phyloP scores from a whole-genome alignment of 129 eudicot species.

The Calendula officinalis region DNA sequence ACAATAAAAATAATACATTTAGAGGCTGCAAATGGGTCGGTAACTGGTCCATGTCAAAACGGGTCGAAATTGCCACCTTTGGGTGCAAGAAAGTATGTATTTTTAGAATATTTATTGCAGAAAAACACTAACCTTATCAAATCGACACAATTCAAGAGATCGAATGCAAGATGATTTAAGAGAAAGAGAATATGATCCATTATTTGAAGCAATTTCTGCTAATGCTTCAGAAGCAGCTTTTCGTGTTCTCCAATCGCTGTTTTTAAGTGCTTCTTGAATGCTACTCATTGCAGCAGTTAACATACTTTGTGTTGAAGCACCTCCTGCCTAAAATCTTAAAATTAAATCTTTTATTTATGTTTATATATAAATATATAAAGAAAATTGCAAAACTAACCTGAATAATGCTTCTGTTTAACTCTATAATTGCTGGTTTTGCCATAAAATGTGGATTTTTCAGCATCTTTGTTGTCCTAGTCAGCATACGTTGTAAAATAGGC shows the following conservation, averaged over 20 bases:
- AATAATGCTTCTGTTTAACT: conserved; percentile 72
- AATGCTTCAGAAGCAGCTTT: conserved; percentile 83
- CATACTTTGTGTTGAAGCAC: conserved; percentile 56
- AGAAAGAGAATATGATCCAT: conserved; percentile 49
- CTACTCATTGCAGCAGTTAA: conserved; percentile 68
- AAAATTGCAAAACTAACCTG: conserved; percentile 53
- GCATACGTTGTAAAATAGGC: conserved; percentile 70
- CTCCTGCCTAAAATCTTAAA: conserved; percentile 65
- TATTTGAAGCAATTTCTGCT: conserved; percentile 70
- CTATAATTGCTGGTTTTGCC: conserved; percentile 86
- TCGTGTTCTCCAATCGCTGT: conserved; percentile 81
- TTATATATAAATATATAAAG: too few relatives aligned
- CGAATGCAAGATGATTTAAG: conserved; percentile 69
- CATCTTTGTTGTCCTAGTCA: conserved; percentile 68
- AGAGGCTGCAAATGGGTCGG: neutral
- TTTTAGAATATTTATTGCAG: neutral
- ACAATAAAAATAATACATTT: too few relatives aligned
- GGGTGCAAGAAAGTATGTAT: neutral
- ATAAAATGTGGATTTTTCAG: conserved; percentile 82
- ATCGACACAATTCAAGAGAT: conserved; percentile 84
- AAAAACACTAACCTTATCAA: conserved; percentile 66
- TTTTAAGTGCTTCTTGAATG: conserved; percentile 83
- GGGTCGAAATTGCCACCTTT: neutral
- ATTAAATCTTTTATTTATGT: too few relatives aligned
- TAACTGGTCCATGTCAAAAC: neutral